Evolutionary conservation across 1,284 basidiomycete species (phyloP).

Genomic region (Meripilus lineatus): DNA sequence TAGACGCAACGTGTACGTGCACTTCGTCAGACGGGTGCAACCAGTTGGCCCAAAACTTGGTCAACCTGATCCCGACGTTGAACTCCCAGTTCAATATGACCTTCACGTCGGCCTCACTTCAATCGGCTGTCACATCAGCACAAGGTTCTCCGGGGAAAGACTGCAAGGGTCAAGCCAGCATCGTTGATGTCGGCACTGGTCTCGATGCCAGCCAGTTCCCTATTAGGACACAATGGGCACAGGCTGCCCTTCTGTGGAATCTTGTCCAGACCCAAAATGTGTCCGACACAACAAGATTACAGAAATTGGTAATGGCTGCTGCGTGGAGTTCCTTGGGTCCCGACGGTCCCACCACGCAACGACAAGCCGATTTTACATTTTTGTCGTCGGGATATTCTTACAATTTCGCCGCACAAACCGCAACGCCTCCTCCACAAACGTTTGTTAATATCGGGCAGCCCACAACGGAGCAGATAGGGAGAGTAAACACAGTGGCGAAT

Average conservation of each 20-base stretch:
- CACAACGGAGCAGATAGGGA: conserved; percentile 37
- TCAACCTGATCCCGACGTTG: conserved; percentile 42
- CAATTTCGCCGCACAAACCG: conserved; percentile 53
- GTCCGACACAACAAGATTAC: conserved; percentile 33
- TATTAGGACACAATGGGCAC: conserved; percentile 52
- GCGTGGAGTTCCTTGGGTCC: conserved; percentile 39
- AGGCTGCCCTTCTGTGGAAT: conserved; percentile 56
- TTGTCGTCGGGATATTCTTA: conserved; percentile 47
- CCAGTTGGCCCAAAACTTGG: conserved; percentile 47
- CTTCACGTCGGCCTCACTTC: conserved; percentile 38
- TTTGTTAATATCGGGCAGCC: conserved; percentile 47
- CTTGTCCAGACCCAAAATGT: conserved; percentile 45
- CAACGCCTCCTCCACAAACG: conserved; percentile 36
- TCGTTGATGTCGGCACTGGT: conserved; percentile 51
- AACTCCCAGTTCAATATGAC: conserved; percentile 48
- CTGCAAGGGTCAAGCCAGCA: conserved; percentile 47
- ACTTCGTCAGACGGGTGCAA: conserved; percentile 44
- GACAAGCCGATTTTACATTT: conserved; percentile 33
- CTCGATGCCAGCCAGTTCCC: conserved; percentile 35
- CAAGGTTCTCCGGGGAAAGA: conserved; percentile 37
- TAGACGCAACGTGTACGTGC: conserved; percentile 61
- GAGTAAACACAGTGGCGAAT: conserved; percentile 35
- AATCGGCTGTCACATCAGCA: conserved; percentile 44
- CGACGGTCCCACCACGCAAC: conserved; percentile 37
- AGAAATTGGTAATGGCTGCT: conserved; percentile 40